Conservation (phyloP, 73 alveolate genomes). For the Tetrahymena borealis region DNA sequence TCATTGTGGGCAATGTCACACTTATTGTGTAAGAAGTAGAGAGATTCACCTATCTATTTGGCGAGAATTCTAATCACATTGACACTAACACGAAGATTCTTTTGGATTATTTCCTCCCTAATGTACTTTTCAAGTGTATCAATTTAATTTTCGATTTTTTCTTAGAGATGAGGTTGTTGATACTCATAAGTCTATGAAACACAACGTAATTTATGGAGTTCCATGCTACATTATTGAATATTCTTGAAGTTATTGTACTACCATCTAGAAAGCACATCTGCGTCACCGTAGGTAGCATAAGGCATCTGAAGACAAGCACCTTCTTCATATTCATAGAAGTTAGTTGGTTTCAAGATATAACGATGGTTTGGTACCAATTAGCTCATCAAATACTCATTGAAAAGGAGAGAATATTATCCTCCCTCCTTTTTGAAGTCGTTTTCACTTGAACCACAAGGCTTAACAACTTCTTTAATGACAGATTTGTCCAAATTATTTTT, state of each 20-base stretch:
- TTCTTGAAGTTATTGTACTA: not conserved
- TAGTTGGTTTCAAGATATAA: not conserved
- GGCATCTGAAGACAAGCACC: not conserved
- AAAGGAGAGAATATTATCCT: not conserved
- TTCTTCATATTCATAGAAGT: not conserved
- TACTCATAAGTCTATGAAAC: not conserved
- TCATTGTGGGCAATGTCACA: not conserved
- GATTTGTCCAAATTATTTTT: not conserved
- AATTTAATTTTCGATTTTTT: not conserved
- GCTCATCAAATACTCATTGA: not conserved
- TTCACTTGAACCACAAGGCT: not conserved
- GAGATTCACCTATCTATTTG: not conserved
- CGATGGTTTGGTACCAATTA: not conserved
- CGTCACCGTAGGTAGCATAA: not conserved
- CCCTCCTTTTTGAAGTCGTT: not conserved
- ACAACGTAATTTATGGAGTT: not conserved
- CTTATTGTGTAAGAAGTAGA: not conserved
- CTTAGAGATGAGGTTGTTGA: not conserved
- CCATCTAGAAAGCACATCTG: not conserved
- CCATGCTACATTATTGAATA: not conserved
- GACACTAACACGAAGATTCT: not conserved
- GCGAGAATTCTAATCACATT: not conserved
- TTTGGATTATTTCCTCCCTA: not conserved
- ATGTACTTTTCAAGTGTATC: not conserved
- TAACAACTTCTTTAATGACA: not conserved